Evolutionary conservation across 108 stramenopile species (phyloP), one percentile per base, ranked within the genome.

Genomic region (Fragilariopsis cylindrus): DNA sequence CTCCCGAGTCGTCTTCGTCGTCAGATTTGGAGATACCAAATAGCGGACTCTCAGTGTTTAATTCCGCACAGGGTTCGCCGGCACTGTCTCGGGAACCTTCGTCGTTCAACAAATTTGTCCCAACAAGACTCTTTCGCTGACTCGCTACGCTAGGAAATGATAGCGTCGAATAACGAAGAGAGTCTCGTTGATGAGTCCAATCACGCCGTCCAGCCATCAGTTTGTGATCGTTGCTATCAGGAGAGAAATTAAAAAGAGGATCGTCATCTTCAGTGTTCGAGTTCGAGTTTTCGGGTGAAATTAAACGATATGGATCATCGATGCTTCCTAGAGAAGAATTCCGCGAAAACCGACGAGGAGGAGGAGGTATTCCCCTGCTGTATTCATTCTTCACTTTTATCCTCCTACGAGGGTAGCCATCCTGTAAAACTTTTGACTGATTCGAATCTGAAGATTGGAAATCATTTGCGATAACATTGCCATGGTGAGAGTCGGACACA

Each of bases 401-500:
- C 45, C 21, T 63, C 3, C 40, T 15, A 5, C 62, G 62, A 57
- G 64, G 43, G 16, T 12, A 44, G 54, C 15, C 50, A 16, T 12
- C 74, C 40, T 70, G 39, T 15, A 15, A n/a, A 1, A 9, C 39
- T 60, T 16, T 16, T 21, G 8, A 11, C 18, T 55, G 7, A 11
- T 56, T 40, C 3, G 70, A 56, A 7, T 19, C 53, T 40, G 49
- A 42, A 5, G 39, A 56, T 71, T 71, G 54, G 40, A 40, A 30
- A 43, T 44, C 55, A 54, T 40, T 40, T 15, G 55, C 56, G n/a
- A 12, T 16, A 50, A 53, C 52, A 19, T 6, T 47, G n/a, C 8
- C 58, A 9, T 60, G 56, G 42, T 44, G 47, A 49, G 57, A 40
- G 39, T 56, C 56, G 19, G 70, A 71, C 5, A 72, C 72, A 21